Evolutionary conservation across 2,329 filamentous ascomycete species (phyloP).

Genomic region (Aspergillus viridinutans): DNA sequence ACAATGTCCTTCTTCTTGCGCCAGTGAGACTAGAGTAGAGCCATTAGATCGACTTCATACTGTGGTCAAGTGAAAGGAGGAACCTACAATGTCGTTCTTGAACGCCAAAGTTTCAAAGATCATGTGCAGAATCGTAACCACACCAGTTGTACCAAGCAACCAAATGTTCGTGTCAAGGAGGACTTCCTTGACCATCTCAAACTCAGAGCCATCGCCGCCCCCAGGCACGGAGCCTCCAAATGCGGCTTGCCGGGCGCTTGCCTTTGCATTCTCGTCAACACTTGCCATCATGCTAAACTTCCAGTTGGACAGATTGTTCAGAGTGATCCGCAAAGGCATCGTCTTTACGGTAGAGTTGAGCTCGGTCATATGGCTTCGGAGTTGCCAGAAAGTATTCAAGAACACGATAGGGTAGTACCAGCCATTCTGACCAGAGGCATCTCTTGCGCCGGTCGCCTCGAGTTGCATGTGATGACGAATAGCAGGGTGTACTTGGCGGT

Average conservation of each 20-base stretch:
- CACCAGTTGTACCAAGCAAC: conserved; percentile 74
- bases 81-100: conserved; percentile 78
- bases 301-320: conserved; percentile 80
- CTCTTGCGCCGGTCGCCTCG: conserved; percentile 75
- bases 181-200: conserved; percentile 96
- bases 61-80: background rate
- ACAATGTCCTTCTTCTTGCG: conserved; percentile 99
- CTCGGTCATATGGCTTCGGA: conserved; percentile 83
- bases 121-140: conserved; percentile 87
- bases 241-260: conserved; percentile 73
- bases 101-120: conserved; percentile 94
- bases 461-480: conserved; percentile 73
- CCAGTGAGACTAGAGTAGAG: conserved; percentile 65
- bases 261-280: conserved; percentile 82
- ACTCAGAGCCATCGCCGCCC: conserved; percentile 84
- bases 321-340: conserved; percentile 75
- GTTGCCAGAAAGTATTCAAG: conserved; percentile 95
- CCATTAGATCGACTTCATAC: background rate
- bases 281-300: conserved; percentile 82
- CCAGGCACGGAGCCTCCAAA: conserved; percentile 66
- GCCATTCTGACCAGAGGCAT: conserved; percentile 77
- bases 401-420: conserved; percentile 94
- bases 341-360: conserved; percentile 84
- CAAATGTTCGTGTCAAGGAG: conserved; percentile 91
- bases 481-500: conserved; percentile 65